Evolutionary conservation across 2,329 filamentous ascomycete species (phyloP).

Genomic region (Stachybotrys elegans): DNA sequence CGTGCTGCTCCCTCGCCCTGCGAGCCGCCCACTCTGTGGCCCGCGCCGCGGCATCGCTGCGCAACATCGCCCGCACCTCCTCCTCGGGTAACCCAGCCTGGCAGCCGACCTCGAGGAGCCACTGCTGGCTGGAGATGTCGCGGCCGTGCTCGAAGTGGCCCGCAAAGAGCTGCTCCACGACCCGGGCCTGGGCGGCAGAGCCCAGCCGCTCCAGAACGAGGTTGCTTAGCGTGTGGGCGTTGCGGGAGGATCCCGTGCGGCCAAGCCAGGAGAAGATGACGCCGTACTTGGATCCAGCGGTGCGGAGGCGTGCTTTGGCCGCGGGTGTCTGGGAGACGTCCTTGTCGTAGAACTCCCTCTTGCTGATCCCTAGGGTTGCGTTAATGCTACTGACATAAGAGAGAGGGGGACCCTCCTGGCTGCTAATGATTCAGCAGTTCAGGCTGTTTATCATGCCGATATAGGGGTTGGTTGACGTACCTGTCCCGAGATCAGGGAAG

Average conservation of each 20-base stretch:
- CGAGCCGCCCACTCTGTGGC: conserved; percentile 25
- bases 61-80: conserved; percentile 22
- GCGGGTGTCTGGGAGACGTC: conserved; percentile 20
- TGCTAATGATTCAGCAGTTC: too few relatives aligned
- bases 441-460: too few relatives aligned
- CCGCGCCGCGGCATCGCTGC: conserved; percentile 19
- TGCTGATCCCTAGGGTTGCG: conserved; percentile 24
- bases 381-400: neutral
- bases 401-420: neutral
- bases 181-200: conserved; percentile 27
- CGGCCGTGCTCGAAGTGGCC: conserved; percentile 35
- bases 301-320: conserved; percentile 24
- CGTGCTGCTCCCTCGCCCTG: conserved; percentile 19
- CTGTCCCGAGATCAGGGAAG: conserved; percentile 25
- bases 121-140: conserved; percentile 35
- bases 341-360: conserved; percentile 29
- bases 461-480: conserved; percentile 10
- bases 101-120: conserved; percentile 30
- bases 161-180: conserved; percentile 36
- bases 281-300: conserved; percentile 26
- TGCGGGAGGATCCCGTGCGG: conserved; percentile 36
- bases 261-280: conserved; percentile 37
- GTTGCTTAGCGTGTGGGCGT: conserved; percentile 42
- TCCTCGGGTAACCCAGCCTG: conserved; percentile 22
- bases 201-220: conserved; percentile 29